Evolutionary conservation across 2,329 filamentous ascomycete species (phyloP), one percentile per base, ranked within the genome.

Genomic region (Trichophyton mentagrophytes): DNA sequence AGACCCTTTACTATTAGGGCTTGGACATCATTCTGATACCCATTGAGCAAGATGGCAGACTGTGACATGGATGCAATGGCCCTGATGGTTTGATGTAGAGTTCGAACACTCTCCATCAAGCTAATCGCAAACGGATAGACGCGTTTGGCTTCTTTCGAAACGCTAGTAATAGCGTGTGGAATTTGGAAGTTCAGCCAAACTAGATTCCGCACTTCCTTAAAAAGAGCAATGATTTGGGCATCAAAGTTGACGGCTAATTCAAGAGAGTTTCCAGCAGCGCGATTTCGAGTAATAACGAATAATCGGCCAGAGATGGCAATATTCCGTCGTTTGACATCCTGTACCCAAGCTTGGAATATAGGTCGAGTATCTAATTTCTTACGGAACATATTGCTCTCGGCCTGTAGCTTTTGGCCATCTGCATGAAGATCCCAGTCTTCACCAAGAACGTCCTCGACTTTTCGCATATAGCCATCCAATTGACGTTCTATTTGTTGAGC

Each of bases 81-180:
- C 33, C 90, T 85, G 67, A 87, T 86, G 0, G 90, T 96, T 74
- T 97, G 92, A 1, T 90, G 83, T 65, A 95, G 87, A 0, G 90
- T 97, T 62, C 91, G 84, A n/a, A 97, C 90, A 69, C 90, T 97
- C 76, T 99, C 93, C 90, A 99, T 99, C 66, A 99, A 77, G 70
- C 91, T 97, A 65, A 99, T 91, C 25, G 95, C 93, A 69, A 95
- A 99, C 0, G 93, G 93, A 68, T 99, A 99, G 3, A 99, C 93
- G 59, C 93, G 85, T 75, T 96, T 96, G n/a, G 93, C 95, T 72
- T 99, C 93, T 73, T 97, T 99, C 0, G 95, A 95, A 60, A 96
- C 90, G 65, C 90, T 97, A 74, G 87, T 95, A 69, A 99, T 90
- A 13, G 89, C 85, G 73, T 99, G 93, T 7, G 95, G 95, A 25